These are phyloP conservation scores for Sphagnum magellanicum DNA, from an alignment of 228 moss, liverwort and hornwort species.

Conservation along the genomic window DNA sequence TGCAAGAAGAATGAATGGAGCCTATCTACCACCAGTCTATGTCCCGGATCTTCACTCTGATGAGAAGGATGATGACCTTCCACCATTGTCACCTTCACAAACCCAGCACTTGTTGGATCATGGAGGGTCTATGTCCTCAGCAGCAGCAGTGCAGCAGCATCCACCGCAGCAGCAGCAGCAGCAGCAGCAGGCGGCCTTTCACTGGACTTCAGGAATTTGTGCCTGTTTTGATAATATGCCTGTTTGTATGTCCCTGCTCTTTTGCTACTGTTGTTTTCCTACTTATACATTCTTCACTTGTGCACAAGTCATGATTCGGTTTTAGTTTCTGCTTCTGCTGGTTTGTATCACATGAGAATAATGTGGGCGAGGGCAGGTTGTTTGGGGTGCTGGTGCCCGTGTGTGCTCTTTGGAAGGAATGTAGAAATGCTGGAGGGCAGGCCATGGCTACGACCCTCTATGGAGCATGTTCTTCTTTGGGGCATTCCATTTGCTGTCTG, in stretches of 20 bases:
- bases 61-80: constrained; percentile 1
- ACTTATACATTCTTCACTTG: too few species aligned
- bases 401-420: constrained; percentile 47
- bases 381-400: constrained; percentile 55
- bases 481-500: constrained; percentile 26
- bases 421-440: constrained; percentile 44
- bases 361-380: constrained; percentile 29
- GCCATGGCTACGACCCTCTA: constrained; percentile 43
- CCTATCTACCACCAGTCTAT: constrained; percentile 29
- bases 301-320: not conserved
- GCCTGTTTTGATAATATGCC: constrained; percentile 50
- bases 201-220: constrained; percentile 55
- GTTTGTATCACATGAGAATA: not conserved
- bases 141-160: not conserved
- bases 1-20: constrained; percentile 15
- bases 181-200: constrained; percentile 1
- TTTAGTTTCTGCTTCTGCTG: not conserved
- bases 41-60: constrained; percentile 22
- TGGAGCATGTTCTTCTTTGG: constrained; percentile 43
- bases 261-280: not conserved
- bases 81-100: constrained; percentile 9
- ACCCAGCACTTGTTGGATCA: constrained; percentile 8
- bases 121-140: constrained; percentile 1
- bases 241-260: constrained; percentile 24
- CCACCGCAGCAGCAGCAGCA: constrained; percentile 7